Evolutionary conservation across 2,329 filamentous ascomycete genomes (phyloP), one percentile per base, ranked within the genome.

Genomic region (Pleoardoris graminearum): DNA sequence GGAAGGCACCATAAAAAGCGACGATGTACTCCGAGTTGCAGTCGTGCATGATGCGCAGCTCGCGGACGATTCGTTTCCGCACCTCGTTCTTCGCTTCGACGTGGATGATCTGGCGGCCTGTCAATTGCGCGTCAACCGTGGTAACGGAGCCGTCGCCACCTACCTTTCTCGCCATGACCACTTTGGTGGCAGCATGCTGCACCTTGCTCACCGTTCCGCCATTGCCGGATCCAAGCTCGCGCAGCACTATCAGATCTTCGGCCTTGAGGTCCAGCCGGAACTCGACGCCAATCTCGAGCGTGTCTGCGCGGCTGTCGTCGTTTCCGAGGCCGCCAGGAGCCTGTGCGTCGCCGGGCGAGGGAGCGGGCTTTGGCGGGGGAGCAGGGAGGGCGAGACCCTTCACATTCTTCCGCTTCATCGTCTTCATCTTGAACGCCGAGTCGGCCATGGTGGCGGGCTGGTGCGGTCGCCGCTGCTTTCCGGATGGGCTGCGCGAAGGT

Each of bases 131-230:
- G 46, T 50, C 27, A 10, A n/a, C 22, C n/a, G 23, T 19, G 6
- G n/a, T 1, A 29, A 16, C 7, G 6, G 14, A 5, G 6, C 19
- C 14, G 36, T 38, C 25, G 41, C 69, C 71, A 42, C 69, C 71
- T 54, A 97, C 94, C 89, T 99, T 99, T 77, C 92, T 86, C 63
- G 94, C 94, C 94, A 99, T 99, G 63, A 95, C 85, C 16, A 94
- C 95, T 71, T 95, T 95, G 30, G 92, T 97, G 30, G 90, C 91
- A 57, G 91, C 85, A 79, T 99, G 93, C 79, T 88, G 89, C 69
- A 99, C 94, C 77, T 99, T 99, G 80, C 92, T 97, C 67, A 99
- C 94, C 17, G 94, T 97, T 52, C 94, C 94, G 68, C 94, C 94
- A 79, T 99, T 99, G 56, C 94, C 94, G 45, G 91, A 90, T 42